Conservation (phyloP, 2,329 filamentous ascomycete species). For the Beauveria pseudobassiana region DNA sequence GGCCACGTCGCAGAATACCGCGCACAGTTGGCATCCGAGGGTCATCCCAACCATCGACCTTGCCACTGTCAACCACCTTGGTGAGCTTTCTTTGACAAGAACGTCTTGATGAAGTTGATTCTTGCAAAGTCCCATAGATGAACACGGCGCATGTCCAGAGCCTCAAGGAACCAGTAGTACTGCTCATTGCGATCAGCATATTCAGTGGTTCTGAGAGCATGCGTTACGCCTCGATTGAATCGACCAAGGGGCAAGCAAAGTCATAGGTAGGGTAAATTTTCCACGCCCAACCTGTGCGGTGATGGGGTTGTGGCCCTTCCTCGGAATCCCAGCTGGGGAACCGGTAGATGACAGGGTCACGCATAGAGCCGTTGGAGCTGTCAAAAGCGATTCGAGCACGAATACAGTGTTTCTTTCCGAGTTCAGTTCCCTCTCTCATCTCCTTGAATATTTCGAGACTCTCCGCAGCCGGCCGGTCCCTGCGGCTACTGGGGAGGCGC, state of each 20-base stretch:
- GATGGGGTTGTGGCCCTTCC: conserved; percentile 59
- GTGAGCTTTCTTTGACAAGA: conserved; percentile 80
- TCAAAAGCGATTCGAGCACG: conserved; percentile 89
- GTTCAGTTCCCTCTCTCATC: conserved; percentile 80
- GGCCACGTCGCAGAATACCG: conserved; percentile 63
- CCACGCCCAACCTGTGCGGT: conserved; percentile 71
- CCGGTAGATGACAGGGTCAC: conserved; percentile 95
- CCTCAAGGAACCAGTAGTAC: conserved; percentile 78
- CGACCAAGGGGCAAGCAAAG: conserved; percentile 75
- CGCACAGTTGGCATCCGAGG: conserved; percentile 72
- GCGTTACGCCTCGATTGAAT: conserved; percentile 73
- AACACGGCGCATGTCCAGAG: conserved; percentile 64
- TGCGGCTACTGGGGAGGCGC: conserved; percentile 72
- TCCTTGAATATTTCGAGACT: conserved; percentile 80
- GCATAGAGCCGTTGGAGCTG: conserved; percentile 89
- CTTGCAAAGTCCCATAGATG: conserved; percentile 81
- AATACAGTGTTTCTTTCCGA: conserved; percentile 81
- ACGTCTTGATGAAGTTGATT: conserved; percentile 76
- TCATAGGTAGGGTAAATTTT: conserved; percentile 87
- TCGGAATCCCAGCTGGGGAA: conserved; percentile 58
- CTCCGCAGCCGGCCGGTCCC: conserved; percentile 73
- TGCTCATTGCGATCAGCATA: conserved; percentile 82
- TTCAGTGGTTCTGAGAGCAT: conserved; percentile 76
- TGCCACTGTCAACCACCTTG: conserved; percentile 48
- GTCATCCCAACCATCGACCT: conserved; percentile 71